Conservation (phyloP, 2,329 filamentous ascomycete species). For the Ceratocystis colombiana region DNA sequence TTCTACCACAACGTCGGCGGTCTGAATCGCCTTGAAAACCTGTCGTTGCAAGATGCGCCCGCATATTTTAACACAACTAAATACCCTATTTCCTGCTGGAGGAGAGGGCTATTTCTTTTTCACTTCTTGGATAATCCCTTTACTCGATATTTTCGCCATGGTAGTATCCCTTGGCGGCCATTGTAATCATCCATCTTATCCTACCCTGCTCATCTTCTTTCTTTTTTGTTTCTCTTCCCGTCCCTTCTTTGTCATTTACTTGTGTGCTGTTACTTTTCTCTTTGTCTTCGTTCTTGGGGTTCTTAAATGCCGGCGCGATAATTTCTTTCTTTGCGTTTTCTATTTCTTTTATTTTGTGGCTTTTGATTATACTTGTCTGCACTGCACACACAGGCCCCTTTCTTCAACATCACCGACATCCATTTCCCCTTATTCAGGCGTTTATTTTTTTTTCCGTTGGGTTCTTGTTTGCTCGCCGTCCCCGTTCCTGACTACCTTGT, state of each 20-base stretch:
- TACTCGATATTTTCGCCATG: slow-evolving; percentile 19
- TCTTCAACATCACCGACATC: too few species aligned
- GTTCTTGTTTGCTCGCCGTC: neutral
- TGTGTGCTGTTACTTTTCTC: slow-evolving; percentile 24
- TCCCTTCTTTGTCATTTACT: slow-evolving; percentile 13
- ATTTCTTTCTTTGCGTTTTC: slow-evolving; percentile 20
- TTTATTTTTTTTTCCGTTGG: slow-evolving; percentile 23
- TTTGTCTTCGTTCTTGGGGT: slow-evolving; percentile 8
- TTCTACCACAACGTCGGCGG: neutral
- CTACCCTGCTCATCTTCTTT: neutral
- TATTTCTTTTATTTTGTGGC: slow-evolving; percentile 17
- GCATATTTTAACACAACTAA: neutral
- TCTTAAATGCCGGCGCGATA: slow-evolving; percentile 18
- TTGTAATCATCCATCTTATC: slow-evolving; percentile 18
- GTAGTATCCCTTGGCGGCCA: slow-evolving; percentile 8
- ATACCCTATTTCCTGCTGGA: neutral
- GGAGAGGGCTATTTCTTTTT: neutral
- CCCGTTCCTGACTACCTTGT: neutral
- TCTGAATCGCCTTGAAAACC: too few species aligned
- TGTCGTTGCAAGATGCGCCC: neutral
- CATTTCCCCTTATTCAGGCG: slow-evolving; percentile 26
- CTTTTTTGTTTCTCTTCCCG: neutral
- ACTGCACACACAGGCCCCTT: too few species aligned
- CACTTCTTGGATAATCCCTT: slow-evolving; percentile 13
- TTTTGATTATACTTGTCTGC: slow-evolving; percentile 18